Base-by-base conservation (phyloP, 179 eudicot species). In the Beta macrorhiza region DNA sequence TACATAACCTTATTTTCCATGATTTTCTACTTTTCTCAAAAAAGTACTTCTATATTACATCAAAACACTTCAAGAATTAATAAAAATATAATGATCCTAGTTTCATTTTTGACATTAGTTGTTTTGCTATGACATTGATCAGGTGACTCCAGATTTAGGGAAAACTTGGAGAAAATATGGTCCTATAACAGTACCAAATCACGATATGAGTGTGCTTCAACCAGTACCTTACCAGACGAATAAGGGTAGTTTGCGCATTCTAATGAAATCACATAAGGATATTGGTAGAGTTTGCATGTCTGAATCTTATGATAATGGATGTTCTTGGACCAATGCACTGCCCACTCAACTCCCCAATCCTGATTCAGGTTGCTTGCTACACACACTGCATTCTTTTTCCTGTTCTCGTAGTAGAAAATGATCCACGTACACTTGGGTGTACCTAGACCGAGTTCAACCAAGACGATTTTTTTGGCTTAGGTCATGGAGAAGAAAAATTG, bases 81-180 rank as follows among this genome's bases (percentile, higher is more conserved):
- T 37, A 37, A 37, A 37, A 37, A 37, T 37, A 3, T 37, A 37
- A 37, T 37, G 42, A 37, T 37, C 42, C 42, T 37, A 37, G 17
- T 29, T 4, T 65, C 16, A 25, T 65, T 25, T 12, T 65, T 11
- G 13, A 25, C 13, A 10, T 3, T 7, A 29, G 5, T 65, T 65
- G 2, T 65, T 25, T 10, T 15, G n/a, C 55, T 45, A 70, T 44
- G 19, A 5, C 78, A 69, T 37, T 37, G 42, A 79, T 83, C 87
- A 92, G 98, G 89, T 95, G 61, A 95, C 98, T 68, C 80, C 93
- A 77, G 99, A 95, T 90, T 81, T 88, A 76, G 99, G 98, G 25
- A 87, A 84, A 86, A 77, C 96, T 0, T 93, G 99, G 99, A 91
- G 81, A 77, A 95, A 95, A 83, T 77, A 87, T 76, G 98, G 97